Evolutionary conservation across 768 basidiomycete species (phyloP).

Genomic region (Harrya chromipes): DNA sequence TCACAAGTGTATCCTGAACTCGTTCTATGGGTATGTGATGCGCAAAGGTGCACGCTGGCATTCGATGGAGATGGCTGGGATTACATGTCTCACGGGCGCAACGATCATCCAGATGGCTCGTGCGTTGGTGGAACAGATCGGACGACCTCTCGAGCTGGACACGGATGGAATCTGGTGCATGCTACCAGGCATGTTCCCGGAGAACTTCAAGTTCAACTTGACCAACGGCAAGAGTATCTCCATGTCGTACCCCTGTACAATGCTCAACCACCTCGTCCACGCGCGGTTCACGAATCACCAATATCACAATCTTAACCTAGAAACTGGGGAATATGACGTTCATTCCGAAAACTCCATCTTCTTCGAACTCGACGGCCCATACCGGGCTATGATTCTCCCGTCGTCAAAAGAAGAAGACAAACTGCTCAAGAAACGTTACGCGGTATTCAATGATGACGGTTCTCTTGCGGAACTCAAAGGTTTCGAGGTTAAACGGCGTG

Average conservation of each 20-base stretch:
- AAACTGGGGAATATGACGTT: slow-evolving; percentile 79
- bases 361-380: slow-evolving; percentile 98
- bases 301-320: slow-evolving; percentile 88
- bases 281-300: slow-evolving; percentile 96
- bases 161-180: slow-evolving; percentile 99
- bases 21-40: slow-evolving; percentile 99
- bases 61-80: slow-evolving; percentile 99
- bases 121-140: slow-evolving; percentile 95
- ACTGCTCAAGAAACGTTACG: slow-evolving; percentile 96
- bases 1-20: slow-evolving; percentile 99
- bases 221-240: slow-evolving; percentile 80
- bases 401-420: slow-evolving; percentile 99
- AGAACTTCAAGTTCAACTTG: slow-evolving; percentile 95
- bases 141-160: slow-evolving; percentile 93
- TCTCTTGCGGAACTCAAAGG: slow-evolving; percentile 98
- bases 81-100: slow-evolving; percentile 96
- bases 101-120: slow-evolving; percentile 99
- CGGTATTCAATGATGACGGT: slow-evolving; percentile 97
- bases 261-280: slow-evolving; percentile 98
- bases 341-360: slow-evolving; percentile 98
- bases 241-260: slow-evolving; percentile 97
- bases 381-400: slow-evolving; percentile 98
- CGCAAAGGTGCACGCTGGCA: slow-evolving; percentile 99
- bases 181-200: slow-evolving; percentile 96
- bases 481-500: slow-evolving; percentile 97